Base-by-base conservation (phyloP, 108 stramenopile species). In the Parietichytrium sp. region DNA sequence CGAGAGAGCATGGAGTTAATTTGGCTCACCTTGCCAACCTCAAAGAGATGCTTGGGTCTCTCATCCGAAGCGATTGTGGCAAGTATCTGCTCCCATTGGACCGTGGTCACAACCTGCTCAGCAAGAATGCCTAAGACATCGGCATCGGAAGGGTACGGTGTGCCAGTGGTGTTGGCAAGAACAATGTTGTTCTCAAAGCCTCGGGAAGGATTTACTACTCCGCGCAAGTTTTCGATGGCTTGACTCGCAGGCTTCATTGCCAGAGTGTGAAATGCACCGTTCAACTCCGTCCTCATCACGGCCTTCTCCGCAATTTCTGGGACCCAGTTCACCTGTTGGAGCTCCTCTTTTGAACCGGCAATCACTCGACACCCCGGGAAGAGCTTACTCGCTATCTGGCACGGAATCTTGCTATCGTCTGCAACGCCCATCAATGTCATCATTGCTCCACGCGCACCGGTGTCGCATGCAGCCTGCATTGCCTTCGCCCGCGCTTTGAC, bases 221-320 rank as follows among this genome's bases (percentile, higher is more conserved):
- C 61, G 38, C 42, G 33, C 15, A 72, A 20, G 15, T 47, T 10
- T 16, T 42, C 38, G 42, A 72, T 72, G 15, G 61, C 61, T 1
- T 72, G 38, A n/a, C 38, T 42, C 13, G 38, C 61, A 20, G 33
- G 38, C 7, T 1, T 10, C 61, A 72, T 72, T 10, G 16, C 38
- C 6, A 45, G 38, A 25, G 61, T 72, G 42, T 72, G 61, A 27
- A 72, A 72, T 16, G 61, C 61, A 27, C 61, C 61, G 10, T n/a
- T 42, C 15, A 72, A 42, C n/a, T 72, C 61, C 6, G 10, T 20
- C 6, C 61, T 16, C 6, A 45, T n/a, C 6, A n/a, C 10, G 42
- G 61, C 61, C 6, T 25, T 16, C 61, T 72, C 61, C 10, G 61
- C 61, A 6, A 72, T 16, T 6, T 72, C 61, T 27, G 61, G 61